Evolutionary conservation across 169 alveolate species (phyloP).

Genomic region (Amoebophrya sp.): DNA sequence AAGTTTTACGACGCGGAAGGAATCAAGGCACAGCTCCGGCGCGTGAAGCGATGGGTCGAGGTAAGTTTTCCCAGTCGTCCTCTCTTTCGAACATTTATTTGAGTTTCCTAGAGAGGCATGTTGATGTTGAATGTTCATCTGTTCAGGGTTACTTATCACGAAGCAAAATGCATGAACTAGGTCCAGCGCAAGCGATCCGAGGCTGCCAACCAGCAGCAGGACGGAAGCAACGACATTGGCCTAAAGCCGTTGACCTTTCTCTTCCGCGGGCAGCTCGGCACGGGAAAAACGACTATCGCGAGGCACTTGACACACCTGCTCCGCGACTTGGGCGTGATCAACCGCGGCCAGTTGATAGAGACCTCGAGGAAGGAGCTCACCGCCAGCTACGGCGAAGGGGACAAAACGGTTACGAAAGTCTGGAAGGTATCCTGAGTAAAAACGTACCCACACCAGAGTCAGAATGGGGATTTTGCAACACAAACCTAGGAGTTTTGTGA

Average conservation of each 20-base stretch:
- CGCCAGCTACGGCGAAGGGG: not conserved
- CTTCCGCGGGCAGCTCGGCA: not conserved
- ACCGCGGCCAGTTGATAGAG: not conserved
- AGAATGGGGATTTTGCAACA: too few relatives aligned
- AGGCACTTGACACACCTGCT: not conserved
- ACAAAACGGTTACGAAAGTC: not conserved
- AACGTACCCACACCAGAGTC: too few relatives aligned
- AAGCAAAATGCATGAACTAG: too few relatives aligned
- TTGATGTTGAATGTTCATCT: too few relatives aligned
- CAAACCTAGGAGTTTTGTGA: too few relatives aligned
- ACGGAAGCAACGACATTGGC: not conserved
- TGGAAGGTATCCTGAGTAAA: too few relatives aligned
- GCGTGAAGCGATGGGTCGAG: not conserved
- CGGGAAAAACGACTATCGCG: not conserved
- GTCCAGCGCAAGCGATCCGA: not conserved
- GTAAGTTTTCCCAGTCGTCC: too few relatives aligned
- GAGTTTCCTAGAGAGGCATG: too few relatives aligned
- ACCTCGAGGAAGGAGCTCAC: not conserved
- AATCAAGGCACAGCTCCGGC: not conserved
- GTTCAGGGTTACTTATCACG: too few relatives aligned
- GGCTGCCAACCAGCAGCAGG: not conserved
- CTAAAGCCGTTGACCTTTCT: not conserved
- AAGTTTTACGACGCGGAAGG: not conserved
- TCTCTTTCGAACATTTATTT: too few relatives aligned
- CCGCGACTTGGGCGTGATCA: not conserved